phyloP scores from a whole-genome alignment of 257 asterid species.

The Solanum corneliomulleri region DNA sequence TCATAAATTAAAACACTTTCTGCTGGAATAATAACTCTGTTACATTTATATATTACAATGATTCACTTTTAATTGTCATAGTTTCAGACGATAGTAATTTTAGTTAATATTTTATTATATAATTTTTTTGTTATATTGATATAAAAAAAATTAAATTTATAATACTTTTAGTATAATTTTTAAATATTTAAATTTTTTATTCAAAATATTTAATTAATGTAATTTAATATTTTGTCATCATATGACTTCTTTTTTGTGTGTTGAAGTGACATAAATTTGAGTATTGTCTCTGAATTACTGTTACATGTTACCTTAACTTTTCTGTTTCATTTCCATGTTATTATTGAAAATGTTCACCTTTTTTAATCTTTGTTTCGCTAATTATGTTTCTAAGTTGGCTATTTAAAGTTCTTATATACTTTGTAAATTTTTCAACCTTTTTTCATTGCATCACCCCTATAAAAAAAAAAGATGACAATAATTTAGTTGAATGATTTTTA shows the following conservation, averaged over 20 bases:
- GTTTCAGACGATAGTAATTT: too few species aligned
- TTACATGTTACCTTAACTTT: neutral
- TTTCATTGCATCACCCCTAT: neutral
- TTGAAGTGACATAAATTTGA: neutral
- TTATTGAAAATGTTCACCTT: neutral
- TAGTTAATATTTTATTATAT: too few species aligned
- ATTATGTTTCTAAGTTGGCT: neutral
- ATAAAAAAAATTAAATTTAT: too few species aligned
- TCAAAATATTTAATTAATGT: too few species aligned
- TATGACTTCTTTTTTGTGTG: neutral
- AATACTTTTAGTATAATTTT: too few species aligned
- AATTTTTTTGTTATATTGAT: too few species aligned
- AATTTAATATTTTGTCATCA: neutral
- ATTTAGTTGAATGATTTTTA: fast-evolving
- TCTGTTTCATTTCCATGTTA: neutral
- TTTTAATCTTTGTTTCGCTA: neutral
- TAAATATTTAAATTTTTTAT: too few species aligned
- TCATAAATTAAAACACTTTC: neutral
- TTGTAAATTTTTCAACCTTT: too few species aligned
- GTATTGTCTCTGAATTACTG: neutral
- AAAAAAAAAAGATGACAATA: too few species aligned
- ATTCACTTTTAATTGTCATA: too few species aligned
- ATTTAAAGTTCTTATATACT: neutral
- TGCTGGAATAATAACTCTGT: neutral
- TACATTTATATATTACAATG: neutral